Percentiles rank a stretch among this genome's conserved stretches.
These are phyloP conservation scores for Boletus hoseneyae DNA, from an alignment of 1,284 basidiomycete genomes.

Conservation along the genomic window DNA sequence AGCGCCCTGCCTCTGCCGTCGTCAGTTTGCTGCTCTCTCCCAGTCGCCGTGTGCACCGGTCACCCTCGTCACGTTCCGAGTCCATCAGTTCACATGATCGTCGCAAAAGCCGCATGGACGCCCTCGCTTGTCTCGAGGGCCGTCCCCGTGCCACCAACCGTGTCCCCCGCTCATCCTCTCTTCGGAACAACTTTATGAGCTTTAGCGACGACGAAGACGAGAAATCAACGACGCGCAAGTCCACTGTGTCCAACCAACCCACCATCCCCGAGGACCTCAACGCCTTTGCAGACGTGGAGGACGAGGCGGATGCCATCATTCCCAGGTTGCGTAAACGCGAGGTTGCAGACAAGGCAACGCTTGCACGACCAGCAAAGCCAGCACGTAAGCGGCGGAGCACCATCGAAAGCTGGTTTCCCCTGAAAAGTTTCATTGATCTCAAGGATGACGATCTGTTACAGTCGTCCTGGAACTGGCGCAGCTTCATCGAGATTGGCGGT, in stretches of 20 bases:
- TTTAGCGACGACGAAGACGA: conserved; percentile 61
- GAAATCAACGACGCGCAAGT: conserved; percentile 13
- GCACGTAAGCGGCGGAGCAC: conserved; percentile 36
- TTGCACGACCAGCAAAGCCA: conserved; percentile 4
- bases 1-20: conserved; percentile 16
- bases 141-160: conserved; percentile 28
- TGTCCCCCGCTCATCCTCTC: conserved; percentile 15
- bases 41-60: neutral
- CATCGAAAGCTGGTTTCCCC: conserved; percentile 43
- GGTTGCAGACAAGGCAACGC: neutral
- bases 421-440: conserved; percentile 64
- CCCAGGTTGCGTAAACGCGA: conserved; percentile 9
- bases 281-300: conserved; percentile 31
- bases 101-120: conserved; percentile 43
- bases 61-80: conserved; percentile 30
- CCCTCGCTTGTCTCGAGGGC: conserved; percentile 63
- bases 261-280: conserved; percentile 15
- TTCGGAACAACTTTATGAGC: conserved; percentile 57
- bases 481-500: conserved; percentile 56
- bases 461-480: conserved; percentile 51
- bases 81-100: conserved; percentile 31
- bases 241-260: neutral
- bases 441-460: conserved; percentile 42
- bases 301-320: conserved; percentile 27
- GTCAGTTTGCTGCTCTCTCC: conserved; percentile 8